Conservation (phyloP, 805 yeast genomes). For the Candida succiphila region DNA sequence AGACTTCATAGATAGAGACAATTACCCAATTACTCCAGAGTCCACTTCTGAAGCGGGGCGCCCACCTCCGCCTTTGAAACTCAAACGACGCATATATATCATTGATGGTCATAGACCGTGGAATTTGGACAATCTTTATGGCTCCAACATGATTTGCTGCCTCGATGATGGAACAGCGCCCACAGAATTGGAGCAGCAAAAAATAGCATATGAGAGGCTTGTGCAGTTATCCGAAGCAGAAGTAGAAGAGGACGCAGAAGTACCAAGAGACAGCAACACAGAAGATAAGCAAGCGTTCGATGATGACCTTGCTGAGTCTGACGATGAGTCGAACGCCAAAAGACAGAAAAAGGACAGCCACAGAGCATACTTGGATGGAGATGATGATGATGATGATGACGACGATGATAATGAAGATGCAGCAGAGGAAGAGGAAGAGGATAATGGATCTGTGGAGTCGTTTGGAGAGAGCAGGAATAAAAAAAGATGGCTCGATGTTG, state of each 20-base stretch:
- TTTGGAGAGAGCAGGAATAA: neutral
- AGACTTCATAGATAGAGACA: slow-evolving; percentile 29
- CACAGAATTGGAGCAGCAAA: slow-evolving; percentile 44
- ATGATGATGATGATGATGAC: slow-evolving; percentile 27
- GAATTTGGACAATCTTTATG: slow-evolving; percentile 89
- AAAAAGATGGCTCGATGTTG: slow-evolving; percentile 20
- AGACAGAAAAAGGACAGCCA: no score
- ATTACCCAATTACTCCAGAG: slow-evolving; percentile 11
- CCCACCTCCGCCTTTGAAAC: slow-evolving; percentile 7
- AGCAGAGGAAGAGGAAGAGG: slow-evolving; percentile 14
- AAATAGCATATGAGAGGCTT: slow-evolving; percentile 49
- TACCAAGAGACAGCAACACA: slow-evolving; percentile 20
- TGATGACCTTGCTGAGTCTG: slow-evolving; percentile 11
- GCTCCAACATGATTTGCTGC: slow-evolving; percentile 67
- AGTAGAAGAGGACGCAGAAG: slow-evolving; percentile 26
- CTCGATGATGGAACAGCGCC: slow-evolving; percentile 80
- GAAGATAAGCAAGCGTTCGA: slow-evolving; percentile 23
- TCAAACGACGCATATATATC: slow-evolving; percentile 59
- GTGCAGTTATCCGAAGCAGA: slow-evolving; percentile 29
- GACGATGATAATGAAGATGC: slow-evolving; percentile 21
- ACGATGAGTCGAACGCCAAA: no score
- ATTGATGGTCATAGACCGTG: slow-evolving; percentile 94
- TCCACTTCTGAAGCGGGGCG: slow-evolving; percentile 3
- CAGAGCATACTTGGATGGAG: slow-evolving; percentile 55
- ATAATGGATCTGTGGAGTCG: no score